Evolutionary conservation across 2,329 filamentous ascomycete genomes (phyloP), one percentile per base, ranked within the genome.

Genomic region (Xylariomycetidae sp.): DNA sequence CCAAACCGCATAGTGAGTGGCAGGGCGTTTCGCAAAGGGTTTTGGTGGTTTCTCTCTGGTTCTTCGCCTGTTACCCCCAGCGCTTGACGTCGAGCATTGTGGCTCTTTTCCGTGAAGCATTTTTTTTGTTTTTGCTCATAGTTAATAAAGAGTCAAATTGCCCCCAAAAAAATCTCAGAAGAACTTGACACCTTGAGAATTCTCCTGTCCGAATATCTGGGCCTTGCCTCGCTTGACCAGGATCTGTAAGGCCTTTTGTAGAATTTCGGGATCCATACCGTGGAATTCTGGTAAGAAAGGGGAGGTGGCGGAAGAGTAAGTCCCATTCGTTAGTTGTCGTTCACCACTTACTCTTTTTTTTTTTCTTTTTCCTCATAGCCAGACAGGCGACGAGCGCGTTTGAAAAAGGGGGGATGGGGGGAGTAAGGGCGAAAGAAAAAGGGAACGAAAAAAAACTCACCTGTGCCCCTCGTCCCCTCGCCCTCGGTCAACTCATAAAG

Each of bases 131-230:
- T n/a, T n/a, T n/a, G n/a, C n/a, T n/a, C n/a, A n/a, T n/a, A n/a
- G n/a, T n/a, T n/a, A n/a, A n/a, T n/a, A n/a, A n/a, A n/a, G n/a
- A n/a, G n/a, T n/a, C n/a, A n/a, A n/a, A n/a, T n/a, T n/a, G n/a
- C n/a, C n/a, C n/a, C n/a, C n/a, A n/a, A n/a, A n/a, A n/a, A n/a
- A n/a, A n/a, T n/a, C n/a, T 81, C 67, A 96, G 58, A 97, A 97
- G 67, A 98, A 97, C 67, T 98, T 98, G 45, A 97, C 88, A 51
- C 92, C 92, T 53, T 85, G 79, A 40, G 86, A 85, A 56, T 90
- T 88, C 51, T 90, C 88, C 34, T 79, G 77, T 20, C 90, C 90
- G 64, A 98, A 97, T 16, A 97, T 80, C 61, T 97, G 90, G 11
- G 89, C 90, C 64, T 85, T 94, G 48, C 88, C 88, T 42, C 83